phyloP scores from a whole-genome alignment of 2,329 filamentous ascomycete genomes.

The Aspergillus sp. region DNA sequence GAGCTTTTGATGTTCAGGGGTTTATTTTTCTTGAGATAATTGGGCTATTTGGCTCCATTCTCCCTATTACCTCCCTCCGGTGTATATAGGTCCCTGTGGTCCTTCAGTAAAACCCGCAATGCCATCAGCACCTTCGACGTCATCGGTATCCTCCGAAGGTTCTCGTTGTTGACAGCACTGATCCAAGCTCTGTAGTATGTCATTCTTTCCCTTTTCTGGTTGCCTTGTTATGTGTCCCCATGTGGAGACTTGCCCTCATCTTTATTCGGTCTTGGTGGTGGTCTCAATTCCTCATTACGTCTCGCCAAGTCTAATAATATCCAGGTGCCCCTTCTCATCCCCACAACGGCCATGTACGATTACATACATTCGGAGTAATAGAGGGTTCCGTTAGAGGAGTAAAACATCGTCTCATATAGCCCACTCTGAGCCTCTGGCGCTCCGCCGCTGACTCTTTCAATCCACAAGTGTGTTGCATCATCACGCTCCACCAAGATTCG shows the following conservation, averaged over 20 bases:
- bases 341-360: constrained; percentile 11
- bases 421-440: constrained; percentile 7
- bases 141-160: constrained; percentile 20
- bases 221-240: neutral
- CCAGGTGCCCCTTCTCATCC: constrained; percentile 4
- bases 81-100: neutral
- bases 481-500: constrained; percentile 17
- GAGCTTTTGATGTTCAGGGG: neutral
- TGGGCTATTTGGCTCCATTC: neutral
- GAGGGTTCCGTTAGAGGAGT: neutral
- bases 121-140: constrained; percentile 15
- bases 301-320: constrained; percentile 15
- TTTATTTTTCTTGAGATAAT: neutral
- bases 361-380: constrained; percentile 5
- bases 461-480: constrained; percentile 15
- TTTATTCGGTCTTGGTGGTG: constrained; percentile 1
- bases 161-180: constrained; percentile 2
- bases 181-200: neutral
- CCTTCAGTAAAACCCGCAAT: neutral
- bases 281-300: constrained; percentile 13
- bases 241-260: constrained; percentile 5
- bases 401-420: neutral
- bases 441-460: constrained; percentile 7
- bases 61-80: neutral
- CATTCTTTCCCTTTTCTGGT: constrained; percentile 2